Base-by-base conservation (phyloP, 1,284 basidiomycete species). In the Mycena sp. region DNA sequence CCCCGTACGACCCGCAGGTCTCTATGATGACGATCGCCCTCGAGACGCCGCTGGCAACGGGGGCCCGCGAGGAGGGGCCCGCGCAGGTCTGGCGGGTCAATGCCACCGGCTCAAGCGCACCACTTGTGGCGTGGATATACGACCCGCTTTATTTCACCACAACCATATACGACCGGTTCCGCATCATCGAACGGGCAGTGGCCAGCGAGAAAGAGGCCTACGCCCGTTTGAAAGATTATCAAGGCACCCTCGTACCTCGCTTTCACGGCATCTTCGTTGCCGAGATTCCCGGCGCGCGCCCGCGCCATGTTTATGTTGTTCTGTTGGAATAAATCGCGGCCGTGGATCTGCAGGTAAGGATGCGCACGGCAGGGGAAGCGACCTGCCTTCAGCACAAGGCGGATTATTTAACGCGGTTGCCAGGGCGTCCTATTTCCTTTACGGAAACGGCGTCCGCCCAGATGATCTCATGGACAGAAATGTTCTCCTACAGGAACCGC, bases 111-210 rank as follows among this genome's bases (percentile, higher is more conserved):
- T 40, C 25, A 25, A 41, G 25, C 38, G 41, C 50, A 29, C 50
- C 50, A n/a, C 50, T 52, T 25, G 50, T 52, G 50, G 50, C 50
- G 25, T 38, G 50, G 11, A 52, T 52, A 29, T 52, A 52, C 50
- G 50, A 52, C 25, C 50, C 50, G 16, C 32, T 45, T 21, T 45
- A 45, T 45, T 45, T 23, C 43, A 9, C 14, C n/a, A 45, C 43
- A 7, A 17, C 35, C 23, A 26, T 51, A 9, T 17, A 38, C 49
- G 35, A 51, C 49, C 32, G 49, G 12, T 51, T 51, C 35, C 6
- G 5, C 21, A 37, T 38, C 49, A 51, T 51, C 23, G 32, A 51
- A 38, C 49, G 21, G 19, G 49, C 49, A 3, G 49, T 51, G 23
- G 21, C 49, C 23, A 25, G 32, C 32, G 49, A 51, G 21, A 37